Conservation (phyloP, 1,284 basidiomycete genomes). For the Lignosus rhinocerotis region DNA sequence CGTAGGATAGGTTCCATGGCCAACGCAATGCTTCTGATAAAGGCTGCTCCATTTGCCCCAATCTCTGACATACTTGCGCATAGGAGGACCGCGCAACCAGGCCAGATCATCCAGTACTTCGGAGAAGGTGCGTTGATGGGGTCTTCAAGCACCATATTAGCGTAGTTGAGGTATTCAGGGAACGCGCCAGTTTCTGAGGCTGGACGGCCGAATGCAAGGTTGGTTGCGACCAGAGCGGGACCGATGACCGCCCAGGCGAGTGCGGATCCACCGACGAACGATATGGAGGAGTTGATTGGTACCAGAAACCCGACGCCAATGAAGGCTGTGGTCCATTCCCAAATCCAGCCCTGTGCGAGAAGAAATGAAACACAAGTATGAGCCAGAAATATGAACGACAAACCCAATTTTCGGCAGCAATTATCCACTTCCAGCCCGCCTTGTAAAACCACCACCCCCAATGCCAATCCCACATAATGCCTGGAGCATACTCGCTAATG, state of each 20-base stretch:
- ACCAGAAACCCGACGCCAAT: conserved; percentile 25
- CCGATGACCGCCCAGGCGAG: conserved; percentile 67
- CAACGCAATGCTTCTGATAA: conserved; percentile 18
- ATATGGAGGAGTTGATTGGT: conserved; percentile 23
- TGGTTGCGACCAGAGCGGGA: conserved; percentile 54
- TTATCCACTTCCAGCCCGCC: conserved; percentile 29
- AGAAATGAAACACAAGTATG: conserved; percentile 36
- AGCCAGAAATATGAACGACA: neutral
- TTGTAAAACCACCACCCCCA: conserved; percentile 29
- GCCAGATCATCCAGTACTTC: conserved; percentile 72
- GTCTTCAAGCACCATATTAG: conserved; percentile 31
- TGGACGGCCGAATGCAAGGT: conserved; percentile 46
- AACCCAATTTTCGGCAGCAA: conserved; percentile 28
- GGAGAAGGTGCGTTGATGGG: conserved; percentile 50
- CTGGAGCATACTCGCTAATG: conserved; percentile 59
- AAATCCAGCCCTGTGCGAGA: conserved; percentile 34
- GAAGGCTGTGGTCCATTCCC: conserved; percentile 47
- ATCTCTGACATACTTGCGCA: conserved; percentile 39
- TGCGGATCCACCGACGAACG: conserved; percentile 58
- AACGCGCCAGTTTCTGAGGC: conserved; percentile 38
- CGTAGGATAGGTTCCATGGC: conserved; percentile 12
- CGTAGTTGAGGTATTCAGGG: conserved; percentile 46
- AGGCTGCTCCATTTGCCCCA: conserved; percentile 19
- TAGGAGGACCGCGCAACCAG: conserved; percentile 53
- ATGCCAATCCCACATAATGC: conserved; percentile 41